phyloP scores from a whole-genome alignment of 306 rosid species.

The Clitoria ternatea region DNA sequence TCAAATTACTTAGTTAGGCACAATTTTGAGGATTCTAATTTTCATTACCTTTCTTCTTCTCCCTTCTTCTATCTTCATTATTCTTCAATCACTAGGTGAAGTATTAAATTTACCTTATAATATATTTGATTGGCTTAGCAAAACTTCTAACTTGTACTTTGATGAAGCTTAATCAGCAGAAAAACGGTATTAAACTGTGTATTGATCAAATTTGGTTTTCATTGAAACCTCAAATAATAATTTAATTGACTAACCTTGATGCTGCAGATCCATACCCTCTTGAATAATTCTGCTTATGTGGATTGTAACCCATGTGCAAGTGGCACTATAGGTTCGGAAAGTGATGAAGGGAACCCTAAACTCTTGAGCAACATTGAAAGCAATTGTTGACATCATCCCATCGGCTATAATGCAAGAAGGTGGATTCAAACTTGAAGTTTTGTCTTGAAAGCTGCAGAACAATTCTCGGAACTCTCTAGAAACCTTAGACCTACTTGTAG shows the following conservation, averaged over 20 bases:
- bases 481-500: neutral
- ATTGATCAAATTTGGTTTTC: too few relatives aligned
- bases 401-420: constrained; percentile 1
- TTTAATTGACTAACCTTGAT: neutral
- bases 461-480: neutral
- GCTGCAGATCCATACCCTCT: neutral
- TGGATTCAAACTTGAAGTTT: neutral
- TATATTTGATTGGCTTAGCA: too few relatives aligned
- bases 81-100: too few relatives aligned
- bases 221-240: neutral
- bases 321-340: constrained; percentile 20
- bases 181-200: too few relatives aligned
- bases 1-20: too few relatives aligned
- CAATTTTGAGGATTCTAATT: too few relatives aligned
- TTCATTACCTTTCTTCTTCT: too few relatives aligned
- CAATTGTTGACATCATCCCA: neutral
- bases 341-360: neutral
- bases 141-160: too few relatives aligned
- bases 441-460: neutral
- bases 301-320: neutral
- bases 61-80: too few relatives aligned
- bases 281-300: neutral
- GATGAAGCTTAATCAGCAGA: too few relatives aligned
- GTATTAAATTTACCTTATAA: too few relatives aligned
- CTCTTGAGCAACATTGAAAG: neutral